These are phyloP conservation scores for Arthroderma sp. DNA, from an alignment of 2,329 filamentous ascomycete species.

Conservation along the genomic window DNA sequence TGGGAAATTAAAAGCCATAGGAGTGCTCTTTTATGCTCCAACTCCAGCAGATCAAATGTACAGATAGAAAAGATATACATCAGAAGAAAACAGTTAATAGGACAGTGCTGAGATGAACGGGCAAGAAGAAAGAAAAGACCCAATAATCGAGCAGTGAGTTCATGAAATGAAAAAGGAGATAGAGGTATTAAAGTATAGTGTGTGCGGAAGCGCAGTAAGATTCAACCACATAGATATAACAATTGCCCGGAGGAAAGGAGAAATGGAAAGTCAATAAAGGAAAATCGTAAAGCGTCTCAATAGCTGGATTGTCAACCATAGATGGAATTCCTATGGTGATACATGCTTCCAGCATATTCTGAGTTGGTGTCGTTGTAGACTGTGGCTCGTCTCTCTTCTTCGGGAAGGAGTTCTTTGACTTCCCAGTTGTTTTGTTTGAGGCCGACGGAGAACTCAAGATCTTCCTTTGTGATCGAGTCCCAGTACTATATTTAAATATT, in stretches of 20 bases:
- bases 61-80: too few relatives aligned
- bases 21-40: too few relatives aligned
- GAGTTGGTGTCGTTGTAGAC: slow-evolving; percentile 50
- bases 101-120: too few relatives aligned
- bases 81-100: too few relatives aligned
- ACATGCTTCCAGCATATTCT: slow-evolving; percentile 33
- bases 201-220: too few relatives aligned
- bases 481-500: slow-evolving; percentile 57
- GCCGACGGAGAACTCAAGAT: slow-evolving; percentile 94
- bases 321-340: slow-evolving; percentile 27
- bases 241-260: not conserved
- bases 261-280: not conserved
- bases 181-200: too few relatives aligned
- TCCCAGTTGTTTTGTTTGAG: slow-evolving; percentile 97
- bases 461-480: slow-evolving; percentile 97
- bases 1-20: too few relatives aligned
- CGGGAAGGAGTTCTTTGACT: slow-evolving; percentile 76
- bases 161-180: too few relatives aligned
- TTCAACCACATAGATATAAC: slow-evolving; percentile 3
- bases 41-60: too few relatives aligned
- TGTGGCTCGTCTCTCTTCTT: slow-evolving; percentile 64
- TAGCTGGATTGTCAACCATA: slow-evolving; percentile 25
- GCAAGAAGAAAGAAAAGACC: too few relatives aligned
- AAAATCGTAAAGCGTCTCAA: slow-evolving; percentile 11
- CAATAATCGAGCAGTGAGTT: too few relatives aligned